Evolutionary conservation across 257 asterid genomes (phyloP).

Genomic region (Forsythia viridissima): DNA sequence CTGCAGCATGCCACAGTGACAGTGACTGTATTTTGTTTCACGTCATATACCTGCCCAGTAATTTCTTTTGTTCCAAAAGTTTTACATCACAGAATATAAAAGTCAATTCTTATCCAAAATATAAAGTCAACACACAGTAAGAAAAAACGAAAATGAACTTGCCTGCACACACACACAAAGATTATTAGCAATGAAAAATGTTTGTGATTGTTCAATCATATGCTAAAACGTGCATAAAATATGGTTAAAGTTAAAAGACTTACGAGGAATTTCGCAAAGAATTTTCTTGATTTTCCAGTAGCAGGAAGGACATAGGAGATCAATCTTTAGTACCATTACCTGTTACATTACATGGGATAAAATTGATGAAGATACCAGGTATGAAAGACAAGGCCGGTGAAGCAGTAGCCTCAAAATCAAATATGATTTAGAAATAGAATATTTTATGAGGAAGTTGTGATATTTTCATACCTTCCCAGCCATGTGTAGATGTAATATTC

Average conservation of each 20-base stretch:
- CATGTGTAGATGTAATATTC: not conserved
- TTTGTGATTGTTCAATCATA: not conserved
- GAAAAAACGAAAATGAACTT: no score
- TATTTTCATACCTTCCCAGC: not conserved
- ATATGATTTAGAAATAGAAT: no score
- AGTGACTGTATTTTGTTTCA: constrained; percentile 56
- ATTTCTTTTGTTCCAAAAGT: constrained; percentile 52
- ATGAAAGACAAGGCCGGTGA: not conserved
- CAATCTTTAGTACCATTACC: constrained; percentile 66
- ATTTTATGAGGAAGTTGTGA: not conserved
- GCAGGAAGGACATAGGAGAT: constrained; percentile 84
- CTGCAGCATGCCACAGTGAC: constrained; percentile 75
- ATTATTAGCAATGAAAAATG: not conserved
- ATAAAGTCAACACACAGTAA: no score
- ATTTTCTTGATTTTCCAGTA: constrained; percentile 79
- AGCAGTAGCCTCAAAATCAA: no score
- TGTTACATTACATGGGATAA: not conserved
- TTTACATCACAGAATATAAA: not conserved
- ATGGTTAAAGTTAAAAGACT: constrained; percentile 22
- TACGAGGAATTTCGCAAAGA: constrained; percentile 79
- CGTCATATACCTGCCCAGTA: constrained; percentile 64
- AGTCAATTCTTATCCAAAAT: not conserved
- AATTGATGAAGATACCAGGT: not conserved
- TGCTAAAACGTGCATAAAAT: no score
- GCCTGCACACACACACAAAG: no score